phyloP scores from a whole-genome alignment of 495 filamentous ascomycete species.

The Achaetomiella virescens region DNA sequence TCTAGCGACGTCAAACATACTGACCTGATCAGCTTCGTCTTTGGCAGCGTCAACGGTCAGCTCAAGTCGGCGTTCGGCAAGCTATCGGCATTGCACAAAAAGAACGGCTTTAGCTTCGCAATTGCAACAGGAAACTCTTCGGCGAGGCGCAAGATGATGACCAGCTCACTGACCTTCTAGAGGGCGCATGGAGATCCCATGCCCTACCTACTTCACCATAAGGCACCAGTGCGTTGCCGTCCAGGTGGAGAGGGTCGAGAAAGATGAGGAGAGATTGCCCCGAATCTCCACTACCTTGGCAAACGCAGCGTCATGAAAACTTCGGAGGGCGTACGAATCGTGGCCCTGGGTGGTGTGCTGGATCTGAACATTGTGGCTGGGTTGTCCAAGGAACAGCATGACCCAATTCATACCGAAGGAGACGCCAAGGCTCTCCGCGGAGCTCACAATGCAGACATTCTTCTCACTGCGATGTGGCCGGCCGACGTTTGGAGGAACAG shows the following conservation, averaged over 20 bases:
- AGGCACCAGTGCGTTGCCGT: conserved; percentile 63
- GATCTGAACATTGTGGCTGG: conserved; percentile 47
- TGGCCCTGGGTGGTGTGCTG: conserved; percentile 66
- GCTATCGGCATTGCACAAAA: conserved; percentile 66
- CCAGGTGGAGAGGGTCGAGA: conserved; percentile 61
- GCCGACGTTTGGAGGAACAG: conserved; percentile 54
- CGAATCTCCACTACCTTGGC: conserved; percentile 81
- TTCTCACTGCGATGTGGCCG: conserved; percentile 85
- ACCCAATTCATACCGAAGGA: conserved; percentile 64
- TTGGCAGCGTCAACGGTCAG: conserved; percentile 72
- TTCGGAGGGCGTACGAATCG: conserved; percentile 79
- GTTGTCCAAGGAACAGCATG: conserved; percentile 54
- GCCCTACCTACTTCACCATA: conserved; percentile 83
- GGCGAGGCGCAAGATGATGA: conserved; percentile 48
- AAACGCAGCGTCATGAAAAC: conserved; percentile 82
- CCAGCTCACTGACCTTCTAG: conserved; percentile 57
- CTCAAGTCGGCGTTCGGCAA: conserved; percentile 69
- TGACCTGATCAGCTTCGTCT: conserved; percentile 60
- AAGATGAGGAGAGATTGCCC: conserved; percentile 74
- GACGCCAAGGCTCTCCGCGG: conserved; percentile 70
- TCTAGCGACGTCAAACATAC: conserved; percentile 16
- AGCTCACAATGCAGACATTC: conserved; percentile 70
- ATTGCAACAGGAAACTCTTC: conserved; percentile 84
- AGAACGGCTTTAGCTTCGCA: conserved; percentile 80
- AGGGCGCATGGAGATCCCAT: conserved; percentile 64